Percentiles rank a stretch among this genome's conserved stretches.
These are phyloP conservation scores for Stagonosporopsis rhizophila DNA, from an alignment of 2,329 filamentous ascomycete genomes.

Conservation along the genomic window DNA sequence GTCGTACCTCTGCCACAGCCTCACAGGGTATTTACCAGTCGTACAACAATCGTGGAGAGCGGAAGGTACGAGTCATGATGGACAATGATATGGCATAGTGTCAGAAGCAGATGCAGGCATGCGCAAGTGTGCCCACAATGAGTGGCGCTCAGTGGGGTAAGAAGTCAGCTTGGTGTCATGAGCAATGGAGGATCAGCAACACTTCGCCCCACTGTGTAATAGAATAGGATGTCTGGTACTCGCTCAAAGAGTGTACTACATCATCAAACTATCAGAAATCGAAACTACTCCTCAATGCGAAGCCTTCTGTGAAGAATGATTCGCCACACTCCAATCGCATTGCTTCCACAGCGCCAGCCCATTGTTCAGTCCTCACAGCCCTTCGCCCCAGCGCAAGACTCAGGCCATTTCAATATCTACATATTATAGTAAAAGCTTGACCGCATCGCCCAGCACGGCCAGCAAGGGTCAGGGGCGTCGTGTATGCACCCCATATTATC, in stretches of 20 bases:
- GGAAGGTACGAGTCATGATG: neutral
- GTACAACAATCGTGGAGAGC: neutral
- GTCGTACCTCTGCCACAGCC: neutral
- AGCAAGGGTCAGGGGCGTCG: slow-evolving; percentile 2
- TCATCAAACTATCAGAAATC: too few species aligned
- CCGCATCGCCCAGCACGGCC: neutral
- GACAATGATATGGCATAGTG: neutral
- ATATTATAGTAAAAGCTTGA: slow-evolving; percentile 14
- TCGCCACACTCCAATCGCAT: neutral
- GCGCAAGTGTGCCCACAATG: neutral
- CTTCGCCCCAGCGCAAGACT: slow-evolving; percentile 14
- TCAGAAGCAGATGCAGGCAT: neutral
- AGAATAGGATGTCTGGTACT: neutral
- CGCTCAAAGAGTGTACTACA: neutral
- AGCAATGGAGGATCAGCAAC: neutral
- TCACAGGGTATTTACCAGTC: neutral
- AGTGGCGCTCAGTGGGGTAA: neutral
- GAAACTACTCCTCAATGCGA: neutral
- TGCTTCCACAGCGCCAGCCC: neutral
- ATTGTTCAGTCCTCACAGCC: neutral
- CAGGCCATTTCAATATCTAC: slow-evolving; percentile 12
- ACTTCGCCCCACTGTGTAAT: neutral
- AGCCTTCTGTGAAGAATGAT: neutral
- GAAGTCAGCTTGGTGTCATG: neutral
- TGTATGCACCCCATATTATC: slow-evolving; percentile 17